A percentile compares a stretch with the other conserved stretches of the same genome.
phyloP scores from a whole-genome alignment of 768 basidiomycete species.

The Boletus sp. region DNA sequence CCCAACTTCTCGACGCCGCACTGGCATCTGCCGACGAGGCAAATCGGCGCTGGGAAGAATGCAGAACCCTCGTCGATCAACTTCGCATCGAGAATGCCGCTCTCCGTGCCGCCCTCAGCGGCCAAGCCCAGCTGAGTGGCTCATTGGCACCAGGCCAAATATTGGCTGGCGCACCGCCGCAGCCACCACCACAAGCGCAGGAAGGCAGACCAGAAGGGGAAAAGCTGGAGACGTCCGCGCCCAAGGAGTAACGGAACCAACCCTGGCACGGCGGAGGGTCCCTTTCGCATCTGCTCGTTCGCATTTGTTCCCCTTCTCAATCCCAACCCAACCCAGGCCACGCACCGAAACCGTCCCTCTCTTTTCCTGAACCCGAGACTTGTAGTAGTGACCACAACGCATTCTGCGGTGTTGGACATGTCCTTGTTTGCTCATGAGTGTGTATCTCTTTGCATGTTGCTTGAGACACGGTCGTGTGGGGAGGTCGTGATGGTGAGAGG shows the following conservation, averaged over 20 bases:
- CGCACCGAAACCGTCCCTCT: slow-evolving; percentile 7
- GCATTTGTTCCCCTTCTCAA: slow-evolving; percentile 4
- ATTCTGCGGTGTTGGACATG: slow-evolving; percentile 1
- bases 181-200: slow-evolving; percentile 19
- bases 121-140: slow-evolving; percentile 35
- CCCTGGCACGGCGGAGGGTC: background rate
- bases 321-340: slow-evolving; percentile 4
- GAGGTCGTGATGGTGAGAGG: slow-evolving; percentile 31
- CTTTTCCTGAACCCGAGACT: slow-evolving; percentile 1
- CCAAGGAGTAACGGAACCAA: slow-evolving; percentile 19
- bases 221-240: slow-evolving; percentile 22
- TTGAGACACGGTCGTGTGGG: background rate
- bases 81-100: slow-evolving; percentile 81
- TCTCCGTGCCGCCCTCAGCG: slow-evolving; percentile 61
- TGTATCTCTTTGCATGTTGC: background rate
- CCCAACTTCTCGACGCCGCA: slow-evolving; percentile 80
- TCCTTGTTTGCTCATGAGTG: background rate
- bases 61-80: slow-evolving; percentile 84
- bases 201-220: slow-evolving; percentile 27
- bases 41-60: slow-evolving; percentile 87
- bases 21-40: slow-evolving; percentile 85
- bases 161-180: slow-evolving; percentile 21
- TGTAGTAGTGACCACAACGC: slow-evolving; percentile 14
- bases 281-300: background rate
- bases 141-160: slow-evolving; percentile 31